A percentile compares a stretch with the other conserved stretches of the same genome.
These are phyloP conservation scores for Xylona heveae DNA, from an alignment of 495 filamentous ascomycete genomes.

Conservation along the genomic window DNA sequence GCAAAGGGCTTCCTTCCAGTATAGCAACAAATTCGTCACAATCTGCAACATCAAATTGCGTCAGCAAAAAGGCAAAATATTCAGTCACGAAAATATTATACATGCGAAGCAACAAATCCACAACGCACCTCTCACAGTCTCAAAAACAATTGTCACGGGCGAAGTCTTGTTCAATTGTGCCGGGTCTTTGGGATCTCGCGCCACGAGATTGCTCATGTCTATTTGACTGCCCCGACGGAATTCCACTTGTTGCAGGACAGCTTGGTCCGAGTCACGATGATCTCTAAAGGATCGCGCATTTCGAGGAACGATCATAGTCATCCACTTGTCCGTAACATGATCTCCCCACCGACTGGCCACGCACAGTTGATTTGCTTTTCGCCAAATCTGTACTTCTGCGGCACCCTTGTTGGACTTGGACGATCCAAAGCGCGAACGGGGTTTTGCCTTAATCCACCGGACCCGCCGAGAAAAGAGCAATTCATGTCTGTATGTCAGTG, in stretches of 20 bases:
- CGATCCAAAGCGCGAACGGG: constrained; percentile 9
- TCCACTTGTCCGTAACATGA: constrained; percentile 16
- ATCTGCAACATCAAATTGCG: too few species aligned
- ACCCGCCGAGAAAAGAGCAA: constrained; percentile 17
- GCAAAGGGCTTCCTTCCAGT: constrained; percentile 8
- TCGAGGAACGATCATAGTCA: constrained; percentile 12
- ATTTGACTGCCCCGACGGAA: constrained; percentile 15
- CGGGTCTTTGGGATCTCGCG: constrained; percentile 12
- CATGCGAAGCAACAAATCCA: not conserved
- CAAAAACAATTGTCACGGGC: constrained; percentile 17
- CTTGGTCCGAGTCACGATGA: constrained; percentile 11
- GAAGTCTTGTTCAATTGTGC: constrained; percentile 9
- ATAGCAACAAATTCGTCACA: constrained; percentile 12
- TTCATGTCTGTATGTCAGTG: constrained; percentile 14
- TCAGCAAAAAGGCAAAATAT: too few species aligned
- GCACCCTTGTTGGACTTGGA: constrained; percentile 15
- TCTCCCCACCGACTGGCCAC: constrained; percentile 15
- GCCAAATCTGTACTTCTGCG: constrained; percentile 19
- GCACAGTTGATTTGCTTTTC: constrained; percentile 3
- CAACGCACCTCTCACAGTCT: constrained; percentile 12
- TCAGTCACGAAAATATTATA: not conserved
- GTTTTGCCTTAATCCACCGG: constrained; percentile 15
- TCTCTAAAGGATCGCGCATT: not conserved
- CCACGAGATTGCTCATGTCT: constrained; percentile 16
- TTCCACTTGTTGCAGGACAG: constrained; percentile 10